Conservation (phyloP, 2,329 filamentous ascomycete species). For the Harringtonia aguacate region DNA sequence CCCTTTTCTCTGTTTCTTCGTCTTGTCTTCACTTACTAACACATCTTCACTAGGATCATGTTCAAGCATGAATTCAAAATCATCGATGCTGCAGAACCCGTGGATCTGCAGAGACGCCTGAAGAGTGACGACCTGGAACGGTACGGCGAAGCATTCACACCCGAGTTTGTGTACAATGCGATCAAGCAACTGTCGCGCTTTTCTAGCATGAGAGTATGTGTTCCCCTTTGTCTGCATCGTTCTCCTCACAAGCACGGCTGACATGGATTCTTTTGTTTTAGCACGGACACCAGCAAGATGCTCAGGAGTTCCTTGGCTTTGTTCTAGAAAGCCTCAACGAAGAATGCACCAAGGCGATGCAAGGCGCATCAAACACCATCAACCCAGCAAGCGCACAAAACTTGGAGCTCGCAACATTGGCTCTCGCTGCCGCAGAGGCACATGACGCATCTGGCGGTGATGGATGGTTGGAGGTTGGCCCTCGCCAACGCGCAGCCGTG, state of each 20-base stretch:
- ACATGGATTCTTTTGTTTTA: no score
- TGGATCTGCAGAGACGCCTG: conserved; percentile 62
- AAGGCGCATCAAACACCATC: conserved; percentile 27
- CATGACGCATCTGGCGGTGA: conserved; percentile 22
- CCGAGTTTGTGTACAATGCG: conserved; percentile 90
- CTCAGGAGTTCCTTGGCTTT: conserved; percentile 92
- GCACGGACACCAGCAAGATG: conserved; percentile 95
- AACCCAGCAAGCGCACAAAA: conserved; percentile 21
- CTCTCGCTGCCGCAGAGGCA: conserved; percentile 16
- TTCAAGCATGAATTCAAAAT: conserved; percentile 89
- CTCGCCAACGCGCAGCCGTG: conserved; percentile 76
- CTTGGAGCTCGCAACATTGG: conserved; percentile 32
- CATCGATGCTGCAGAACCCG: conserved; percentile 66
- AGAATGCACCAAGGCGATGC: conserved; percentile 74
- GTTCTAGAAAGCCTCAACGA: conserved; percentile 87
- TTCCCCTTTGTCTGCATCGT: no score
- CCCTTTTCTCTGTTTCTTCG: neutral
- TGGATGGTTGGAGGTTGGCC: conserved; percentile 92
- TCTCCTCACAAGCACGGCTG: no score
- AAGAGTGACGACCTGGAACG: conserved; percentile 79
- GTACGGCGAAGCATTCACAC: conserved; percentile 83
- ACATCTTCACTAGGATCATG: conserved; percentile 62
- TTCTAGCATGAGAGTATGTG: conserved; percentile 74
- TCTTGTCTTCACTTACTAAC: neutral
- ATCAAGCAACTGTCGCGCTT: conserved; percentile 82